These are phyloP conservation scores for Amyloporia xantha DNA, from an alignment of 768 basidiomycete genomes.

Conservation along the genomic window DNA sequence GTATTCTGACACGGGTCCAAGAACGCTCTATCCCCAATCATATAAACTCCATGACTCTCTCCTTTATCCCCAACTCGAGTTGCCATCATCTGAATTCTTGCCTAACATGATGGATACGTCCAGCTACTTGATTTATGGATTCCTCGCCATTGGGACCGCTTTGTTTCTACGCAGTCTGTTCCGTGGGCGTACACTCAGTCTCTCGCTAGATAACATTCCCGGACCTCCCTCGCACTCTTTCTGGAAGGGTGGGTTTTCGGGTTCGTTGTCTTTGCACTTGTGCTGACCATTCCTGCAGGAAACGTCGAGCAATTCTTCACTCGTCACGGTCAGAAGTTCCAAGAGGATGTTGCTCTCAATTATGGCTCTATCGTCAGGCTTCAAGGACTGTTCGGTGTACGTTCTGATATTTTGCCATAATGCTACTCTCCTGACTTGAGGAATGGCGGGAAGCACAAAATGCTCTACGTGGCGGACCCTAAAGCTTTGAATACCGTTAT, in stretches of 20 bases:
- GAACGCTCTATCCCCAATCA: too few relatives aligned
- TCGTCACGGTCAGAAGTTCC: conserved; percentile 8
- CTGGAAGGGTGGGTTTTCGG: conserved; percentile 5
- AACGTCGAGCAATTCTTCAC: conserved; percentile 9
- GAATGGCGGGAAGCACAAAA: conserved; percentile 32
- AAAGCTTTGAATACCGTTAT: conserved; percentile 41
- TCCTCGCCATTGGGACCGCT: not conserved
- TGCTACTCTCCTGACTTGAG: too few relatives aligned
- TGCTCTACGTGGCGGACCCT: conserved; percentile 44
- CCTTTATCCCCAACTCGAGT: too few relatives aligned
- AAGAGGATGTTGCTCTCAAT: conserved; percentile 7
- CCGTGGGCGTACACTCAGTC: too few relatives aligned
- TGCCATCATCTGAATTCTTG: too few relatives aligned
- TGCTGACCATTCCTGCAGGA: conserved; percentile 1
- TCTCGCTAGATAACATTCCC: conserved; percentile 15
- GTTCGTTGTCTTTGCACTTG: not conserved
- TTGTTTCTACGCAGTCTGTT: not conserved
- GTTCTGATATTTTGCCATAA: conserved; percentile 5
- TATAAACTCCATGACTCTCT: too few relatives aligned
- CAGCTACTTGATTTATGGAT: not conserved
- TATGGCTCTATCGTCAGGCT: conserved; percentile 42
- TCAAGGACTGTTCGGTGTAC: conserved; percentile 41
- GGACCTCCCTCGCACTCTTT: conserved; percentile 11
- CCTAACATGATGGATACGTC: not conserved
- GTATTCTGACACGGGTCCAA: too few relatives aligned